Evolutionary conservation across 2,329 filamentous ascomycete genomes (phyloP).

Genomic region (Penicillium sp.): DNA sequence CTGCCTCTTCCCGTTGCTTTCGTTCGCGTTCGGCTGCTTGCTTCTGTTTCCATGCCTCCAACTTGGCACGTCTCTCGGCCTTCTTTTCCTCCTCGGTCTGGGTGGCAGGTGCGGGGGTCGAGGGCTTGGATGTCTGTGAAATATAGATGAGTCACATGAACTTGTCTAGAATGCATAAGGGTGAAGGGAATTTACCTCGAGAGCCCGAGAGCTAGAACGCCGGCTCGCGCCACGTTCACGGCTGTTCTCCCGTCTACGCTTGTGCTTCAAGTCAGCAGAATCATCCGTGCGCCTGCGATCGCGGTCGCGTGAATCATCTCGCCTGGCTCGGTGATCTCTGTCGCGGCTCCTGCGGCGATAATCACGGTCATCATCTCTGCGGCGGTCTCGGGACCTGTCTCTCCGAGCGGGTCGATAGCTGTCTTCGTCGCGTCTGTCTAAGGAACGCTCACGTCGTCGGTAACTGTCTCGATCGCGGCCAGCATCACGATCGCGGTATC

Average conservation of each 20-base stretch:
- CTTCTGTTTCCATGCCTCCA: conserved; percentile 91
- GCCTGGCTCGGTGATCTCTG: conserved; percentile 62
- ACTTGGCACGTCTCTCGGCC: conserved; percentile 71
- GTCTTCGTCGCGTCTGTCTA: conserved; percentile 55
- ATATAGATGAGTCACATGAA: conserved; percentile 1
- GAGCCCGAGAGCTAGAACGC: conserved; percentile 47
- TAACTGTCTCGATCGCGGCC: conserved; percentile 57
- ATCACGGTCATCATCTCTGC: conserved; percentile 55
- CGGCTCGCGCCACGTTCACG: conserved; percentile 52
- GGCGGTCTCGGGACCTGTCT: conserved; percentile 62
- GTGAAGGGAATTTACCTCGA: conserved; percentile 52
- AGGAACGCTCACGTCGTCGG: conserved; percentile 65
- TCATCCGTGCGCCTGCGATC: conserved; percentile 61
- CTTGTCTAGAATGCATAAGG: background rate
- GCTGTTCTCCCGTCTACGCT: conserved; percentile 63
- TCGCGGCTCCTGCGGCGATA: conserved; percentile 63
- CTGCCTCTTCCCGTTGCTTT: conserved; percentile 63
- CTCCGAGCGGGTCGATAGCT: conserved; percentile 58
- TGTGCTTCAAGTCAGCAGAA: conserved; percentile 65
- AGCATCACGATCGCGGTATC: conserved; percentile 48
- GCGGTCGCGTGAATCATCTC: conserved; percentile 69
- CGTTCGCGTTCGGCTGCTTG: conserved; percentile 68
- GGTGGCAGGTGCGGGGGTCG: conserved; percentile 42
- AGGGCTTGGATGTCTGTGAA: conserved; percentile 51
- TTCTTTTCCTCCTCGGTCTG: conserved; percentile 71